Evolutionary conservation across 495 filamentous ascomycete species (phyloP).

Genomic region (Amorphotheca resinae): DNA sequence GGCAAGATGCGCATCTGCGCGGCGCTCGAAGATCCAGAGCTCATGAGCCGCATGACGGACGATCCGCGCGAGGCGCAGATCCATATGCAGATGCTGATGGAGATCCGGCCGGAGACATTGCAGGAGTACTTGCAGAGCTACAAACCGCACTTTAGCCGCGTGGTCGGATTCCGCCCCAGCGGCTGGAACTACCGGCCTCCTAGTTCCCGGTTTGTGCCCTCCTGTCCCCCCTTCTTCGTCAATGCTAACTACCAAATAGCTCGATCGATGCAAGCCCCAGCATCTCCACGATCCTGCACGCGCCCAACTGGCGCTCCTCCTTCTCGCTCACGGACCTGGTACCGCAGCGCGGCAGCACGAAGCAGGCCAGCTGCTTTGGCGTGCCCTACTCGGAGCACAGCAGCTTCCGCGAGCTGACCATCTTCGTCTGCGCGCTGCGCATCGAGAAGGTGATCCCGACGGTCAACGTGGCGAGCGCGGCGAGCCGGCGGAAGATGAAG

Average conservation of each 20-base stretch:
- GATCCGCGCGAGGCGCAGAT: constrained; percentile 81
- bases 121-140: constrained; percentile 71
- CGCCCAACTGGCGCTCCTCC: constrained; percentile 55
- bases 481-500: constrained; percentile 68
- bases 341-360: constrained; percentile 67
- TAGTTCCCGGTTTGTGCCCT: constrained; percentile 27
- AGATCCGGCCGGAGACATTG: constrained; percentile 78
- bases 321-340: constrained; percentile 55
- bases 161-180: constrained; percentile 84
- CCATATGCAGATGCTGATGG: constrained; percentile 92
- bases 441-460: constrained; percentile 88
- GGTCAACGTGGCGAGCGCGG: constrained; percentile 68
- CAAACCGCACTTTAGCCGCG: constrained; percentile 64
- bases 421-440: constrained; percentile 79
- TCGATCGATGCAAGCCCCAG: constrained; percentile 43
- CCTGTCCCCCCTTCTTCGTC: not conserved
- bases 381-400: constrained; percentile 95
- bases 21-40: constrained; percentile 74
- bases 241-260: not conserved
- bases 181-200: constrained; percentile 86
- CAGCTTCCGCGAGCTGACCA: constrained; percentile 81
- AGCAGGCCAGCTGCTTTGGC: constrained; percentile 67
- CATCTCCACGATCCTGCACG: constrained; percentile 58
- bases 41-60: constrained; percentile 60
- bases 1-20: constrained; percentile 72